Evolutionary conservation across 1,284 basidiomycete genomes (phyloP), one percentile per base, ranked within the genome.

Genomic region (Cutaneotrichosporon sp.): DNA sequence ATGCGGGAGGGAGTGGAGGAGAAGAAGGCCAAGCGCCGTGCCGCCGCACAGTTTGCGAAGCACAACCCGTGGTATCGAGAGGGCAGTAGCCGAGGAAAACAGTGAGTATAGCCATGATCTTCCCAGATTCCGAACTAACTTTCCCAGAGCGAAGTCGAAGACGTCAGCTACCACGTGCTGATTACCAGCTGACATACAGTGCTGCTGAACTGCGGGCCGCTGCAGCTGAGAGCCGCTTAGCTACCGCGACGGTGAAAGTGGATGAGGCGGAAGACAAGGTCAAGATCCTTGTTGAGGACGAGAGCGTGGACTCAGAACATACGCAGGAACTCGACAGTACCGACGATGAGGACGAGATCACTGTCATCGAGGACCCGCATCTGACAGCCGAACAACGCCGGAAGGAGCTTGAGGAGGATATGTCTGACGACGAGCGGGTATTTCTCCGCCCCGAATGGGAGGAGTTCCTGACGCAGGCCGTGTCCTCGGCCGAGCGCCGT

Each of bases 51-150:
- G 42, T 74, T 57, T 42, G 65, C 65, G 17, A 50, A 50, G 39
- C 52, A 60, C 34, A 64, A 74, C 52, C 65, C 71, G 9, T 71
- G 68, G 70, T 73, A 55, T 56, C 66, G 62, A 43, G 63, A 63
- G 33, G 69, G 71, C 1, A 71, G 61, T 41, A 67, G 65, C 2
- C 34, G 56, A 12, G 70, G 71, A 4, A 74, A 66, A 58, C 48
- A 61, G 70, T 72, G 52, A 57, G 68, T 42, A n/a, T n/a, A n/a
- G n/a, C n/a, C n/a, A n/a, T n/a, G 5, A 1, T 3, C 12, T 5
- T 2, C 22, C 12, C 16, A 11, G 34, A 2, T 4, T 31, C 4
- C 14, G 4, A 44, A 45, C 54, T 52, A 38, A 49, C 46, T 17
- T n/a, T n/a, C 8, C 46, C 29, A 70, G 68, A 3, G 71, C 71